A percentile compares a stretch with the other conserved stretches of the same genome.
Conservation (phyloP, 495 filamentous ascomycete species). For the Penicillium longicatenatum region DNA sequence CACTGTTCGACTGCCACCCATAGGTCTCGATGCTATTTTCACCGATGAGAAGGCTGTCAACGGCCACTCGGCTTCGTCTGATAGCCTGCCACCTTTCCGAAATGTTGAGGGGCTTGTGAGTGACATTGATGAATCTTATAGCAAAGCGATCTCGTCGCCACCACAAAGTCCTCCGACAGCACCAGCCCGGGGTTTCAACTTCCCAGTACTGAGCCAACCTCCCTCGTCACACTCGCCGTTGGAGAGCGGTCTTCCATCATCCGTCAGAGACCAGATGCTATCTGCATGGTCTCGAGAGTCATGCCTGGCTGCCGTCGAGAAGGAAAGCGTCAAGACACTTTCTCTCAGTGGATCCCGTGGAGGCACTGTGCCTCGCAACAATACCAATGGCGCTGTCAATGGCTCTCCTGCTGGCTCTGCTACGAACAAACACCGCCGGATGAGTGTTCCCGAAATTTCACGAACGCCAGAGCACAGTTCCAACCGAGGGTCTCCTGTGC, state of each 20-base stretch:
- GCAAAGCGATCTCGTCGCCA: conserved; percentile 55
- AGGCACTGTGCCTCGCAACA: conserved; percentile 60
- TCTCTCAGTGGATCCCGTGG: conserved; percentile 73
- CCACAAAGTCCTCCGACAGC: conserved; percentile 70
- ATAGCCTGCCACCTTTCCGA: conserved; percentile 37
- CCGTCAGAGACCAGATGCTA: conserved; percentile 69
- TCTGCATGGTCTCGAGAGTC: conserved; percentile 75
- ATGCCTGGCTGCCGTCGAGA: conserved; percentile 66
- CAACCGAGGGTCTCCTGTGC: conserved; percentile 67
- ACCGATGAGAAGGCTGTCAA: conserved; percentile 21
- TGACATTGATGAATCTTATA: conserved; percentile 69
- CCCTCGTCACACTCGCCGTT: conserved; percentile 27
- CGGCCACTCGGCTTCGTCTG: conserved; percentile 15
- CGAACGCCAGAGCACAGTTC: conserved; percentile 56
- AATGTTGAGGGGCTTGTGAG: conserved; percentile 64
- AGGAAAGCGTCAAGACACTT: conserved; percentile 62
- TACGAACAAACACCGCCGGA: conserved; percentile 35
- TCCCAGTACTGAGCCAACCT: conserved; percentile 56
- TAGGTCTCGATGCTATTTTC: conserved; percentile 49
- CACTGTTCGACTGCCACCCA: conserved; percentile 57
- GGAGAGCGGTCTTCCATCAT: conserved; percentile 37
- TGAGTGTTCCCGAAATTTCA: conserved; percentile 50
- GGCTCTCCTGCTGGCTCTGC: conserved; percentile 34
- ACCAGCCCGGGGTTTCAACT: conserved; percentile 64
- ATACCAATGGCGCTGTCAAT: conserved; percentile 54